Base-by-base conservation (phyloP, 805 yeast species). In the Ogataea ramenticola region DNA sequence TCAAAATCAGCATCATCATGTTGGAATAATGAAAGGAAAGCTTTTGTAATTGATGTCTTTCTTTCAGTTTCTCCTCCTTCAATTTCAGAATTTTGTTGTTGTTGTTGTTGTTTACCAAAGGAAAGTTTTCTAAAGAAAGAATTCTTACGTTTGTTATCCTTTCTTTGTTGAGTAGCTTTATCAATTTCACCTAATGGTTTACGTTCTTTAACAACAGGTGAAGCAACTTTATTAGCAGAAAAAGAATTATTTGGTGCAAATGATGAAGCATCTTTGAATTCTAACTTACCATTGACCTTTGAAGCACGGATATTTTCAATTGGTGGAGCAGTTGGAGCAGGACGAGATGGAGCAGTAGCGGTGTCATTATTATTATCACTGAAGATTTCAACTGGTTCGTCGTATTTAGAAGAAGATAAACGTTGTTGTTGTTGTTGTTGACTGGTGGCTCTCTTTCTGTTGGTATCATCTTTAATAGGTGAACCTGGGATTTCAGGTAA, bases 101-200 rank as follows among this genome's bases (percentile, higher is more conserved):
- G 19, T 20, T 36, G 24, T 34, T 41, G 43, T 52, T 65, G 71
- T 15, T 67, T 51, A 26, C 78, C 77, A 68, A 76, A 72, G 10
- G 79, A 72, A 31, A 76, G 54, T 52, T 75, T 76, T 44, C 80
- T 58, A 62, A 77, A 74, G 45, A 65, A 60, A 1, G 55, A 71
- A 56, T 41, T 41, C 38, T 41, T 41, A 12, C 32, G 31, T 16
- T 27, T 39, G 35, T 36, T 45, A 17, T 29, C 41, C 11, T 36
- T 19, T 27, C 43, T 35, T 17, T 36, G 29, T 27, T 41, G 39
- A 17, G 31, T 34, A 36, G 17, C 42, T 31, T 38, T 34, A 20
- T 50, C 53, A 40, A 54, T 43, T 17, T 46, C 55, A 20, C 61
- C 61, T n/a, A 56, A 41, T 21, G 60, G 58, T 39, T 55, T 49